Evolutionary conservation across 208 protist species (phyloP), one percentile per base, ranked within the genome.

Genomic region (Phytomonas sp.): DNA sequence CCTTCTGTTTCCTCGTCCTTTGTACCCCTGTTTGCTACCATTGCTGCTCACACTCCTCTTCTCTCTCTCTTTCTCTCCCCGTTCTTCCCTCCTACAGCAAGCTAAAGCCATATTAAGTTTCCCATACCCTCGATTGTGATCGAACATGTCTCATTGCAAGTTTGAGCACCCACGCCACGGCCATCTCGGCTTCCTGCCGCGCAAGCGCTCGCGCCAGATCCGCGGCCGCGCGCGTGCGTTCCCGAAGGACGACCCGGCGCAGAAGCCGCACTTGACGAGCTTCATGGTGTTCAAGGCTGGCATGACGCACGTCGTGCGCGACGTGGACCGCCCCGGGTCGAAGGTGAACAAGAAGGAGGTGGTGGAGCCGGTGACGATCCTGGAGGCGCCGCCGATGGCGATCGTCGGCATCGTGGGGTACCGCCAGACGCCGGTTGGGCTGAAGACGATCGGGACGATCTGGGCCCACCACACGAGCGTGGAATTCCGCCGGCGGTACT

Each of bases 281-380:
- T 96, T 96, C 94, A 91, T 99, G 77, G 98, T 93, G 78, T 99
- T 98, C 96, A 99, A 99, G 96, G 99, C 98, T 63, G 99, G 99
- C 83, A 99, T 99, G 97, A 99, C 99, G 59, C 99, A 99, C 96
- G 97, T 99, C 75, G 93, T 99, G 62, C 96, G 99, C 80, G 97
- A 99, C 46, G 78, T 99, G 62, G 96, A 99, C 80, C 90, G 94
- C 66, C 87, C 89, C 33, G 97, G 97, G 69, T 94, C 83, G 59
- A 95, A 98, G 89, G 83, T 98, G 75, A 89, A 99, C 93, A 99
- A 99, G 87, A 98, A 99, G 89, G 98, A 99, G 89, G 82, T 99
- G 71, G 94, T 99, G 51, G 98, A 99, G 84, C 88, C 97, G 37
- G 98, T 99, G 67, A 99, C 99, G 63, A 98, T 99, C 81, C 66